phyloP scores from a whole-genome alignment of 2,329 filamentous ascomycete species.

The Penicillium occitanis region DNA sequence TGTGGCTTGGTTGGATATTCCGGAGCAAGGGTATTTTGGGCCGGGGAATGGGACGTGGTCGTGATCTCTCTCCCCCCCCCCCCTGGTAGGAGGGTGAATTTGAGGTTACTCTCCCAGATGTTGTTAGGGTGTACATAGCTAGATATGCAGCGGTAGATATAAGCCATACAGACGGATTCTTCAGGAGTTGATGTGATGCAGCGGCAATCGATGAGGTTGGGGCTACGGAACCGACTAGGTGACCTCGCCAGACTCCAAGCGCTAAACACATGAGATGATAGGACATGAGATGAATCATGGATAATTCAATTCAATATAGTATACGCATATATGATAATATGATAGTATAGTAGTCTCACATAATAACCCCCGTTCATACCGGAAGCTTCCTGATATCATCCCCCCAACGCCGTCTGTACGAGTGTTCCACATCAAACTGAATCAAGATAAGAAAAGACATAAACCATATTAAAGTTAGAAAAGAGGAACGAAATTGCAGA shows the following conservation, averaged over 20 bases:
- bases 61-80: not conserved
- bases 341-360: not conserved
- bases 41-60: slow-evolving; percentile 33
- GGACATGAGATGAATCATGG: not conserved
- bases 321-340: slow-evolving; percentile 7
- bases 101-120: not conserved
- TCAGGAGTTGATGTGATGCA: too few relatives aligned
- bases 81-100: not conserved
- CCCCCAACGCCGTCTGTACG: slow-evolving; percentile 17
- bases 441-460: slow-evolving; percentile 15
- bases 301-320: not conserved
- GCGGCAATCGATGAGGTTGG: too few relatives aligned
- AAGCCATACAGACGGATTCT: too few relatives aligned
- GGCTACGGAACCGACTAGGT: not conserved
- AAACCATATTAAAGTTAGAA: slow-evolving; percentile 7
- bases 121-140: not conserved
- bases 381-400: slow-evolving; percentile 3
- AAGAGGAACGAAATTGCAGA: not conserved
- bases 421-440: slow-evolving; percentile 12
- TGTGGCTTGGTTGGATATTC: slow-evolving; percentile 31
- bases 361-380: slow-evolving; percentile 8
- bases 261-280: too few relatives aligned
- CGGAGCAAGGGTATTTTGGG: slow-evolving; percentile 33
- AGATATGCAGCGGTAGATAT: not conserved
- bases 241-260: not conserved